Percentiles rank a stretch among this genome's conserved stretches.
These are phyloP conservation scores for Trypanosoma avium DNA, from an alignment of 208 protist genomes.

Conservation along the genomic window DNA sequence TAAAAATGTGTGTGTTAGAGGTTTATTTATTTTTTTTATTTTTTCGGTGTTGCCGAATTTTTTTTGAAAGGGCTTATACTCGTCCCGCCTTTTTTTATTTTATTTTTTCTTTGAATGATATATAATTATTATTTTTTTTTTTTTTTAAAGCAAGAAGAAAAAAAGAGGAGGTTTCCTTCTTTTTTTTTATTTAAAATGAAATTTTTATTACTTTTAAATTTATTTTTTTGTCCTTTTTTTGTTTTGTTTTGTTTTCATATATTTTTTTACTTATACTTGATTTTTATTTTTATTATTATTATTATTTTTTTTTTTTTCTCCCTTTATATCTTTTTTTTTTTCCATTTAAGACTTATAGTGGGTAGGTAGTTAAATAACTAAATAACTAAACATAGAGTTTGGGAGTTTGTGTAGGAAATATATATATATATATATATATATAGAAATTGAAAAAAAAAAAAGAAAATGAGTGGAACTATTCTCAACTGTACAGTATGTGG, in stretches of 20 bases:
- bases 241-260: neutral
- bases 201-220: too few species aligned
- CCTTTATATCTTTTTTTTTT: neutral
- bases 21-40: too few species aligned
- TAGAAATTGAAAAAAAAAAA: neutral
- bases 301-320: slow-evolving; percentile 2
- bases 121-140: slow-evolving; percentile 8
- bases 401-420: too few species aligned
- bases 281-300: neutral
- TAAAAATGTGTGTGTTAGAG: too few species aligned
- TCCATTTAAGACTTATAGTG: neutral
- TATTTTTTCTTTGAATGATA: slow-evolving; percentile 10
- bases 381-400: too few species aligned
- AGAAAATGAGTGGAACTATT: slow-evolving; percentile 12
- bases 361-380: too few species aligned
- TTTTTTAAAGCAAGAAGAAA: neutral
- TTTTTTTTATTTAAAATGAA: too few species aligned
- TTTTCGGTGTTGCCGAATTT: too few species aligned
- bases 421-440: neutral
- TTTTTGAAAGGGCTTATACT: too few species aligned
- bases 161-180: neutral
- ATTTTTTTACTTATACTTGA: neutral
- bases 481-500: slow-evolving; percentile 20
- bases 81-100: too few species aligned
- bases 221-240: slow-evolving; percentile 5